Evolutionary conservation across 2,329 filamentous ascomycete genomes (phyloP), one percentile per base, ranked within the genome.

Genomic region (Penicillium sp.): DNA sequence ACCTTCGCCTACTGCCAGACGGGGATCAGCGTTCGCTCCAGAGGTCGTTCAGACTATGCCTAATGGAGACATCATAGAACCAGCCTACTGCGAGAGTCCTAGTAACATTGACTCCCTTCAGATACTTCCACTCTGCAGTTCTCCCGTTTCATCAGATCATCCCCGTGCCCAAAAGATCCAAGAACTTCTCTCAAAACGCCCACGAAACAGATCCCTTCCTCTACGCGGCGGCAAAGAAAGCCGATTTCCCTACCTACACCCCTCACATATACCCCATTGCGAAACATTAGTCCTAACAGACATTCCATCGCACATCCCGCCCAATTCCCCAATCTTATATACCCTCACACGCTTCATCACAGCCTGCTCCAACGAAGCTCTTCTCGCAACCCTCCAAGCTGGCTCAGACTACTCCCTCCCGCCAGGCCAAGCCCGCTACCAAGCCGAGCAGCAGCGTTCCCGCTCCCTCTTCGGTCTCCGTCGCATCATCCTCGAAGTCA

Each of bases 351-450:
- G 78, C 13, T 87, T 85, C 67, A 81, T 87, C 59, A 79, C 76
- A 51, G 78, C 81, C 44, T 86, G 84, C 62, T 83, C 83, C 14
- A 78, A 82, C 53, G 84, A 87, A 72, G 70, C 78, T 0, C 68
- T 77, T 11, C 77, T 85, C 10, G 83, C 84, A 21, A 77, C 72
- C 4, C 75, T 82, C 13, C 78, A 82, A 63, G 83, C 85, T 3
- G 73, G 72, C 35, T 78, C 81, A n/a, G 82, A 85, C 51, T 87
- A 86, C 63, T 79, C 81, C 1, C 73, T 86, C 3, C 83, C 84
- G n/a, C 84, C 84, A 2, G 84, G 84, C 1, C 77, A 80, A 46
- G 77, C 77, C 59, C 79, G 83, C 8, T 73, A 75, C 8, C 71
- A 75, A 39, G 79, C 82, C 10, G 79, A 83, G 62, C 72, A 75